These are phyloP conservation scores for Neonectria magnoliae DNA, from an alignment of 2,329 filamentous ascomycete genomes.

Conservation along the genomic window DNA sequence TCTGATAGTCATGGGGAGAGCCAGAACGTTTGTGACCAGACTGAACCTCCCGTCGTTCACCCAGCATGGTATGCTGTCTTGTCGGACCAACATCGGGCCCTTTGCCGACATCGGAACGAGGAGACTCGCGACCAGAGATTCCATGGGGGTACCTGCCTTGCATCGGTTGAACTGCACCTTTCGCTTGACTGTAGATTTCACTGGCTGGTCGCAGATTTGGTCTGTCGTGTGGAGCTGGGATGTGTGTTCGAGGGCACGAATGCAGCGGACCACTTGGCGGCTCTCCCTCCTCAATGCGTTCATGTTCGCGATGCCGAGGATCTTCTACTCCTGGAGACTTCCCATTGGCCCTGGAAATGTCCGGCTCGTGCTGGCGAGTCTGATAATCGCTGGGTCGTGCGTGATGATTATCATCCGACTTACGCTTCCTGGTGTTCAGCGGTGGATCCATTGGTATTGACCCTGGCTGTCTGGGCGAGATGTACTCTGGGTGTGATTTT, in stretches of 20 bases:
- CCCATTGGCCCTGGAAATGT: neutral
- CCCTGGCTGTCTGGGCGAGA: conserved; percentile 2
- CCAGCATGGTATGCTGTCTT: neutral
- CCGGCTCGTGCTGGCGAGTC: neutral
- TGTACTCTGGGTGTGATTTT: conserved; percentile 21
- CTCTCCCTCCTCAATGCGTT: neutral
- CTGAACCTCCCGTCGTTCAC: neutral
- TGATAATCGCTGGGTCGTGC: neutral
- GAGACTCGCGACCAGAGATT: neutral
- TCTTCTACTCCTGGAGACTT: neutral
- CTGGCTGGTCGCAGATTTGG: conserved; percentile 43
- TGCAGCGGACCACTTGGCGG: neutral
- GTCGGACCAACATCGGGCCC: conserved; percentile 4
- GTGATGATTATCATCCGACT: neutral
- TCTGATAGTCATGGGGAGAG: neutral
- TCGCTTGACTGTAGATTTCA: conserved; percentile 45
- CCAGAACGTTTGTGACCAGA: conserved; percentile 4
- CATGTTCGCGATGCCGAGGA: neutral
- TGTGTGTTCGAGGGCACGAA: neutral
- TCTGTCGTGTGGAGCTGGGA: conserved; percentile 17
- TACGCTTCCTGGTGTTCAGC: neutral
- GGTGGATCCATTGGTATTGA: neutral
- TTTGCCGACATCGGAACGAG: conserved; percentile 6
- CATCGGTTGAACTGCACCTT: neutral
- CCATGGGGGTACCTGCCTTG: conserved; percentile 1